Conservation (phyloP, 805 yeast genomes). For the Candida nemodendra region DNA sequence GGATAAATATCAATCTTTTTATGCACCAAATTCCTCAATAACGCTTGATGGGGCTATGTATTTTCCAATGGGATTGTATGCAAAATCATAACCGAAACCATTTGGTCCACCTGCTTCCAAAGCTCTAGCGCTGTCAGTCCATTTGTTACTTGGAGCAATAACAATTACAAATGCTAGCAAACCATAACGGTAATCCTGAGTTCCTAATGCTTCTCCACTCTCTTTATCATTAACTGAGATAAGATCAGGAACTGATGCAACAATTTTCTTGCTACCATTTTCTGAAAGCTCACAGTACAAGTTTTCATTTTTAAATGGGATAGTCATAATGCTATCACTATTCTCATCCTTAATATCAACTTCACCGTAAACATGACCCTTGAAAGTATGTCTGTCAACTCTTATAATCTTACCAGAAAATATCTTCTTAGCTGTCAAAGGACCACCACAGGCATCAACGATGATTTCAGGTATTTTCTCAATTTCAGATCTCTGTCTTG, state of each 20-base stretch:
- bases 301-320: constrained; percentile 49
- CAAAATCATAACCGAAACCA: constrained; percentile 34
- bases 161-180: constrained; percentile 41
- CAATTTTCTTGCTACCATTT: constrained; percentile 22
- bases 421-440: constrained; percentile 31
- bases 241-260: constrained; percentile 44
- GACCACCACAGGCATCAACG: constrained; percentile 35
- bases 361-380: constrained; percentile 45
- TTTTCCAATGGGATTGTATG: constrained; percentile 36
- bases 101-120: constrained; percentile 41
- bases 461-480: constrained; percentile 34
- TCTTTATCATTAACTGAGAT: constrained; percentile 41
- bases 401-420: constrained; percentile 43
- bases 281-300: constrained; percentile 32
- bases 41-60: constrained; percentile 36
- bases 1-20: no score
- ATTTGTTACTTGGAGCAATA: constrained; percentile 35
- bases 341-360: constrained; percentile 28
- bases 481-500: constrained; percentile 36
- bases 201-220: constrained; percentile 45
- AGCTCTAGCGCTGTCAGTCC: constrained; percentile 36
- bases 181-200: constrained; percentile 46
- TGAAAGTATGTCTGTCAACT: constrained; percentile 39
- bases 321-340: constrained; percentile 21
- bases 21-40: constrained; percentile 36